A percentile compares a stretch with the other conserved stretches of the same genome.
phyloP scores from a whole-genome alignment of 2,329 filamentous ascomycete species.

The Calonectria ilicicola region DNA sequence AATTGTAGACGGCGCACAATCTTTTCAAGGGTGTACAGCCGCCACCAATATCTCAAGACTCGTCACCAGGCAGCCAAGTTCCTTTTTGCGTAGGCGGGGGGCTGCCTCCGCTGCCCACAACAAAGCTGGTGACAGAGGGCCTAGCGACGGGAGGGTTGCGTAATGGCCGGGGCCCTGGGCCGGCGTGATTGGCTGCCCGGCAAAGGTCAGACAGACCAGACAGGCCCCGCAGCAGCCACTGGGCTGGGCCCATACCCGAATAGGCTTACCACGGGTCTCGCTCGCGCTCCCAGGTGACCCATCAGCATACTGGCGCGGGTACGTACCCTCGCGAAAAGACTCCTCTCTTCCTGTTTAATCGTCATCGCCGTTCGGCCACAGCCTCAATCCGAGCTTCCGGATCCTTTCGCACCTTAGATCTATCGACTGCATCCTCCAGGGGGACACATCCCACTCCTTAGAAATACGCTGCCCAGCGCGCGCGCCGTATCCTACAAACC shows the following conservation, averaged over 20 bases:
- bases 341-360: slow-evolving; percentile 19
- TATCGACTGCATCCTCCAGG: slow-evolving; percentile 19
- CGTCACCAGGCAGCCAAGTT: neutral
- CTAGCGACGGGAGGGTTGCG: slow-evolving; percentile 28
- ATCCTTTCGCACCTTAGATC: slow-evolving; percentile 13
- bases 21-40: too few relatives aligned
- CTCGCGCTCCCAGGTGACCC: slow-evolving; percentile 18
- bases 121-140: neutral
- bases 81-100: neutral
- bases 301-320: neutral
- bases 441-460: slow-evolving; percentile 17
- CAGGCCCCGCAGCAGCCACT: too few relatives aligned
- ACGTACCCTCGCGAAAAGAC: neutral
- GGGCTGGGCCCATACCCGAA: too few relatives aligned
- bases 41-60: neutral
- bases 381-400: slow-evolving; percentile 26
- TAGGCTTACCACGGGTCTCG: too few relatives aligned
- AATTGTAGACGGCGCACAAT: too few relatives aligned
- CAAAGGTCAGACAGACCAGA: too few relatives aligned
- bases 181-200: too few relatives aligned
- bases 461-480: neutral
- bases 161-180: neutral
- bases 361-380: slow-evolving; percentile 36
- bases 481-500: neutral
- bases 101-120: slow-evolving; percentile 23